Base-by-base conservation (phyloP, 768 basidiomycete species). In the Tricholoma sp. region DNA sequence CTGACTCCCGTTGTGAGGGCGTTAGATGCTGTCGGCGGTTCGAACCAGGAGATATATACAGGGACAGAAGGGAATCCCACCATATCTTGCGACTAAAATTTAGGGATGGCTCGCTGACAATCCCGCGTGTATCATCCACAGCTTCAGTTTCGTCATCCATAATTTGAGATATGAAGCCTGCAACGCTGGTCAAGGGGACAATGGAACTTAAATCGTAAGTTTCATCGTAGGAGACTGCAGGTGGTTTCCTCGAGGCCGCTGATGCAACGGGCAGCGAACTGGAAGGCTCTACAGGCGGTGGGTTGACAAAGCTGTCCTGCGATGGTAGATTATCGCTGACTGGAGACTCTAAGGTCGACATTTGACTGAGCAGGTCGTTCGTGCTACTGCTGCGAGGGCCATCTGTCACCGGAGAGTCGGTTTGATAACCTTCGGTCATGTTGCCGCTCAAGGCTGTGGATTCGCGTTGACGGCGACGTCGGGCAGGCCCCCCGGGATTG, bases 71-170 rank as follows among this genome's bases (percentile, higher is more conserved):
- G 4, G 80, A 82, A 64, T 90, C 90, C 85, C 86, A 91, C 89
- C 89, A 90, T 20, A 82, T 84, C 72, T 86, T 83, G 50, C 87
- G 85, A 15, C 77, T 74, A 67, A 88, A 89, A 49, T 79, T 76
- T 36, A 88, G 70, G 8, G 86, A 86, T 6, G 89, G 89, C 58
- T 84, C 80, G 47, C 72, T 65, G 6, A 63, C 66, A n/a, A 85
- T 80, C 39, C 68, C 67, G n/a, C 56, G 51, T 41, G 48, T 55
- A 7, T 62, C 59, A 13, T 61, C 57, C 18, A 66, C 44, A 45
- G 17, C 59, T 33, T 67, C 64, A 28, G 56, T 51, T 17, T 53
- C 59, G 17, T 64, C 53, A 11, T 61, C 57, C 50, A 63, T 69
- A 60, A 60, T 63, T 53, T 56, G 65, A 64, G 42, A 59, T 29